A percentile compares a stretch with the other conserved stretches of the same genome.
These are phyloP conservation scores for Myxozyma mucilagina DNA, from an alignment of 805 yeast species.

Conservation along the genomic window DNA sequence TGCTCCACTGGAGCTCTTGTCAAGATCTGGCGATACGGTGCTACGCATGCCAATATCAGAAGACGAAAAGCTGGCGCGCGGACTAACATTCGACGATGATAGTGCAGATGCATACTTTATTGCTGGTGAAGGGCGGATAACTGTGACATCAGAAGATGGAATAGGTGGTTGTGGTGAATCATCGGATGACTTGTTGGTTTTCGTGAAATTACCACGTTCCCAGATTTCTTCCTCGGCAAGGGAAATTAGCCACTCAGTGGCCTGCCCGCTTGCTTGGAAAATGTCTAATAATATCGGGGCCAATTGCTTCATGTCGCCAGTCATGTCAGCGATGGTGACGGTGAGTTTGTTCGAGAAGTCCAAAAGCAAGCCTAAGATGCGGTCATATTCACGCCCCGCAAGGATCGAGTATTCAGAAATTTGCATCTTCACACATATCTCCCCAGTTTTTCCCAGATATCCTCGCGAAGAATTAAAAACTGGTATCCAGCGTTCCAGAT, in stretches of 20 bases:
- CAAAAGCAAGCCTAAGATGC: slow-evolving; percentile 60
- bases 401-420: slow-evolving; percentile 41
- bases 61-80: background rate
- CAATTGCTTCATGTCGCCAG: slow-evolving; percentile 36
- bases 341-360: slow-evolving; percentile 38
- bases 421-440: slow-evolving; percentile 35
- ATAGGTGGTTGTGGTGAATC: background rate
- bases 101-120: background rate
- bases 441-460: slow-evolving; percentile 29
- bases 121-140: background rate
- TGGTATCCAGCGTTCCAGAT: slow-evolving; percentile 37
- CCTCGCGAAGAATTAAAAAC: slow-evolving; percentile 22
- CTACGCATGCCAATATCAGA: background rate
- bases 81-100: background rate
- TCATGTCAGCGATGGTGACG: slow-evolving; percentile 46
- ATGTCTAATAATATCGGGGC: slow-evolving; percentile 60
- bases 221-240: slow-evolving; percentile 66
- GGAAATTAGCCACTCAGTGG: slow-evolving; percentile 70
- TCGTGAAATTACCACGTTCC: slow-evolving; percentile 23
- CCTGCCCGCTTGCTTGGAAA: slow-evolving; percentile 67
- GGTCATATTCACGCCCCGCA: slow-evolving; percentile 58
- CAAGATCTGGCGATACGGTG: background rate
- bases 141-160: background rate
- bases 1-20: slow-evolving; percentile 9
- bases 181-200: background rate